phyloP scores from a whole-genome alignment of 1,139 yeast species.

The Kodamaea alishanica region DNA sequence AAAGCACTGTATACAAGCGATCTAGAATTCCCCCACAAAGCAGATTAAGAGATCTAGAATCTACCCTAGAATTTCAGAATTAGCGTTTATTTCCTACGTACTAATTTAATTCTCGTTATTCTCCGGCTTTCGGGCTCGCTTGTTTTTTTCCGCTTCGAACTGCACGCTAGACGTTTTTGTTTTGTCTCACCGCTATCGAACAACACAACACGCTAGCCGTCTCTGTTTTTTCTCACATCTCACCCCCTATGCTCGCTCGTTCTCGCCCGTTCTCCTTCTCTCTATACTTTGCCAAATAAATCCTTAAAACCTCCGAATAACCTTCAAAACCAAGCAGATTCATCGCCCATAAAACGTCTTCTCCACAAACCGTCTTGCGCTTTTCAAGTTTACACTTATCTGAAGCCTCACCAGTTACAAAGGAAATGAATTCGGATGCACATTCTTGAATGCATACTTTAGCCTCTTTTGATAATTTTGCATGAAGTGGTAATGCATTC shows the following conservation, averaged over 20 bases:
- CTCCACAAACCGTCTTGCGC: constrained; percentile 69
- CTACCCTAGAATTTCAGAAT: too few species aligned
- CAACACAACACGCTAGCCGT: too few species aligned
- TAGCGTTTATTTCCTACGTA: too few species aligned
- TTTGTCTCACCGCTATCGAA: too few species aligned
- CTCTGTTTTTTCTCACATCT: background rate
- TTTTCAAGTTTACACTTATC: constrained; percentile 66
- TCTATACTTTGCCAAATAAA: constrained; percentile 64
- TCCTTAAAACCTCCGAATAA: constrained; percentile 67
- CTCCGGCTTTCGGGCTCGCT: too few species aligned
- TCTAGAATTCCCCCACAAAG: too few species aligned
- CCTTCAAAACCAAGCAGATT: constrained; percentile 67
- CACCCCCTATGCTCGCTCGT: constrained; percentile 6
- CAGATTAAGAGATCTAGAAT: too few species aligned
- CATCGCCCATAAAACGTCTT: constrained; percentile 66
- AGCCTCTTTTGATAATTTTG: constrained; percentile 48
- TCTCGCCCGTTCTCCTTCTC: constrained; percentile 18
- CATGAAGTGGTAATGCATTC: constrained; percentile 42
- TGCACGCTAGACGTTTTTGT: too few species aligned
- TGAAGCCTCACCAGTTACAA: constrained; percentile 61
- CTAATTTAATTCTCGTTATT: too few species aligned
- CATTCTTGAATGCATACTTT: constrained; percentile 53
- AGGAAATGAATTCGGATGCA: constrained; percentile 56
- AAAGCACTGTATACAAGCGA: too few species aligned
- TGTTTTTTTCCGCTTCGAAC: too few species aligned